A percentile compares a stretch with the other conserved stretches of the same genome.
These are phyloP conservation scores for Chaetomium sp. DNA, from an alignment of 2,329 filamentous ascomycete species.

Conservation along the genomic window DNA sequence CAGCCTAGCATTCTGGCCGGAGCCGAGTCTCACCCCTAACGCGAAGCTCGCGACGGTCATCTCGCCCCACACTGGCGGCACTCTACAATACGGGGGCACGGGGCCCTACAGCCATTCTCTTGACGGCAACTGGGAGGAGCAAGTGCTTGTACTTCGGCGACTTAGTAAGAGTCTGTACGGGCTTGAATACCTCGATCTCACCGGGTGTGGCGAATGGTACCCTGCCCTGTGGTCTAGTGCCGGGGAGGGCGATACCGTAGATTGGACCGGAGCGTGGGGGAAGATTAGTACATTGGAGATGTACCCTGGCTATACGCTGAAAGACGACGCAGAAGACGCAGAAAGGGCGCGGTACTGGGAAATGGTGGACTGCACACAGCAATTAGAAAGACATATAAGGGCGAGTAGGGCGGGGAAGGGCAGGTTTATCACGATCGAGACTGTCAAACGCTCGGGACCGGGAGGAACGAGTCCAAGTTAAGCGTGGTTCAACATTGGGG, in stretches of 20 bases:
- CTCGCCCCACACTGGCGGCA: constrained; percentile 35
- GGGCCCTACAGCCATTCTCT: constrained; percentile 51
- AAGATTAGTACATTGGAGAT: constrained; percentile 43
- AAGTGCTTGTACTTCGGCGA: constrained; percentile 47
- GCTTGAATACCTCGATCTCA: constrained; percentile 56
- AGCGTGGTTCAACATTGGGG: background rate
- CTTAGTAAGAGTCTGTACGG: constrained; percentile 50
- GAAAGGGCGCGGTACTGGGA: constrained; percentile 25
- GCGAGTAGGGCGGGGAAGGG: constrained; percentile 42
- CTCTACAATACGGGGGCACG: constrained; percentile 48
- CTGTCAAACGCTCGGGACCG: constrained; percentile 4
- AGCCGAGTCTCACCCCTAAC: constrained; percentile 51
- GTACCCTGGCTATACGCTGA: constrained; percentile 37
- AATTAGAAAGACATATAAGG: constrained; percentile 44
- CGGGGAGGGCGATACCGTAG: constrained; percentile 34
- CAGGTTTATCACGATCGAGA: constrained; percentile 40
- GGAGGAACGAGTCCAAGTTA: background rate
- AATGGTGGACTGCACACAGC: constrained; percentile 32
- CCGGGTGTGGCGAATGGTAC: constrained; percentile 52
- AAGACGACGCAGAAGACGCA: constrained; percentile 14
- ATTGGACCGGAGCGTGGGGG: constrained; percentile 50
- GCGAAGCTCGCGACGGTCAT: constrained; percentile 43
- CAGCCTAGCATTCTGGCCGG: constrained; percentile 56
- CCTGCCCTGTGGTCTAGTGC: constrained; percentile 38
- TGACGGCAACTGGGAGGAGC: constrained; percentile 55